A percentile compares a stretch with the other conserved stretches of the same genome.
Conservation (phyloP, 2,329 filamentous ascomycete genomes). For the Colletotrichum tofieldiae region DNA sequence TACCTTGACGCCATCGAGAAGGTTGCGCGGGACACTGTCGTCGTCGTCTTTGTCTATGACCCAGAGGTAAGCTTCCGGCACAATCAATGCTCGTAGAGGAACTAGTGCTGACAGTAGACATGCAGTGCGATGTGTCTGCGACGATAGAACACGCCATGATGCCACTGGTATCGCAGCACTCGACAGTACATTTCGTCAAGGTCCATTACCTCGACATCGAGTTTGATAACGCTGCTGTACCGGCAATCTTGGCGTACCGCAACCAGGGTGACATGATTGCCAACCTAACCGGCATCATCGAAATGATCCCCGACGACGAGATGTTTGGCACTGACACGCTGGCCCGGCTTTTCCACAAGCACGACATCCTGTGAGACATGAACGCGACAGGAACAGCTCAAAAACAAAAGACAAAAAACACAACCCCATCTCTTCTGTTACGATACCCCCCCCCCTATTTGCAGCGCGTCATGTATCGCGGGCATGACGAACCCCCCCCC, state of each 20-base stretch:
- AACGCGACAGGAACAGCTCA: neutral
- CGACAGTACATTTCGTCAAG: slow-evolving; percentile 88
- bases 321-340: slow-evolving; percentile 70
- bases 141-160: slow-evolving; percentile 85
- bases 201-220: slow-evolving; percentile 93
- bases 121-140: slow-evolving; percentile 82
- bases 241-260: slow-evolving; percentile 90
- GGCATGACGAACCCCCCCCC: slow-evolving; percentile 22
- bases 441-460: slow-evolving; percentile 44
- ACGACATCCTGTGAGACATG: slow-evolving; percentile 64
- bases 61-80: slow-evolving; percentile 75
- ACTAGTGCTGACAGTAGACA: slow-evolving; percentile 44
- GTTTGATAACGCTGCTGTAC: slow-evolving; percentile 90
- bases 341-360: slow-evolving; percentile 66
- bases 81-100: neutral
- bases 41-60: slow-evolving; percentile 96
- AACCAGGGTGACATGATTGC: slow-evolving; percentile 91
- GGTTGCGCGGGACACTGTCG: slow-evolving; percentile 83
- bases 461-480: slow-evolving; percentile 28
- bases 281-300: slow-evolving; percentile 88
- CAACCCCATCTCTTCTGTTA: slow-evolving; percentile 39
- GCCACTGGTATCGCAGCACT: slow-evolving; percentile 80
- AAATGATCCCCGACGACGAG: slow-evolving; percentile 84
- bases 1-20: slow-evolving; percentile 98
- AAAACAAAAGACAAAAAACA: slow-evolving; percentile 20